Percentiles rank a stretch among this genome's conserved stretches.
phyloP scores from a whole-genome alignment of 108 stramenopile species.

The Fistulifera pelliculosa region DNA sequence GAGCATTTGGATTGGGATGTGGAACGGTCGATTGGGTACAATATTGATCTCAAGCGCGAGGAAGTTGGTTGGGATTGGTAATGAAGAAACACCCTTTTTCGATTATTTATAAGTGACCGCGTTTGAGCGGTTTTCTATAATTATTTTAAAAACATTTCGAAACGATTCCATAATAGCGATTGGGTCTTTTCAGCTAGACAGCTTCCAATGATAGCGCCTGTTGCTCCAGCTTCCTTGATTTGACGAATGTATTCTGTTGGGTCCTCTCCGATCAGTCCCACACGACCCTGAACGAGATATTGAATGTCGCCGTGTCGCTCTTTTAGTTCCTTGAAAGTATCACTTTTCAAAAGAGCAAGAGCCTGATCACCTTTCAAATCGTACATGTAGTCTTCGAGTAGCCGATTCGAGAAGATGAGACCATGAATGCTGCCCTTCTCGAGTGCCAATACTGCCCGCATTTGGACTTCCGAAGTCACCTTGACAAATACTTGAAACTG shows the following conservation, averaged over 20 bases:
- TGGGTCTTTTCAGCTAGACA: constrained; percentile 26
- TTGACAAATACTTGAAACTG: constrained; percentile 51
- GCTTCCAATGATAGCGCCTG: constrained; percentile 69
- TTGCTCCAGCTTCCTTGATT: constrained; percentile 59
- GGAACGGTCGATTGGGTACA: constrained; percentile 73
- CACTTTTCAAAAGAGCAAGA: constrained; percentile 48
- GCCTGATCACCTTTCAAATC: constrained; percentile 69
- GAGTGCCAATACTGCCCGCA: constrained; percentile 25
- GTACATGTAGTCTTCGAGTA: constrained; percentile 68
- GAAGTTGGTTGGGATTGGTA: background rate
- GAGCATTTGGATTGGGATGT: constrained; percentile 78
- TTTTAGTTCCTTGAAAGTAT: constrained; percentile 38
- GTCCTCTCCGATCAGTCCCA: constrained; percentile 40
- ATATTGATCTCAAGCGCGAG: constrained; percentile 5
- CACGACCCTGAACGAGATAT: constrained; percentile 66
- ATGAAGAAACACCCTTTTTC: too few species aligned
- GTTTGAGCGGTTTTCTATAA: too few species aligned
- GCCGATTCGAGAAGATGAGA: constrained; percentile 62
- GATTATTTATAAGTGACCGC: too few species aligned
- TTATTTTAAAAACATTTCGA: too few species aligned
- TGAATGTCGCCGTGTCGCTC: constrained; percentile 51
- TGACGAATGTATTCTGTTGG: constrained; percentile 36
- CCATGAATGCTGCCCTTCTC: constrained; percentile 39
- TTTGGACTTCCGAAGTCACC: constrained; percentile 61
- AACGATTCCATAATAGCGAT: too few species aligned